Conservation (phyloP, 768 basidiomycete species). For the Tricholoma terreum region DNA sequence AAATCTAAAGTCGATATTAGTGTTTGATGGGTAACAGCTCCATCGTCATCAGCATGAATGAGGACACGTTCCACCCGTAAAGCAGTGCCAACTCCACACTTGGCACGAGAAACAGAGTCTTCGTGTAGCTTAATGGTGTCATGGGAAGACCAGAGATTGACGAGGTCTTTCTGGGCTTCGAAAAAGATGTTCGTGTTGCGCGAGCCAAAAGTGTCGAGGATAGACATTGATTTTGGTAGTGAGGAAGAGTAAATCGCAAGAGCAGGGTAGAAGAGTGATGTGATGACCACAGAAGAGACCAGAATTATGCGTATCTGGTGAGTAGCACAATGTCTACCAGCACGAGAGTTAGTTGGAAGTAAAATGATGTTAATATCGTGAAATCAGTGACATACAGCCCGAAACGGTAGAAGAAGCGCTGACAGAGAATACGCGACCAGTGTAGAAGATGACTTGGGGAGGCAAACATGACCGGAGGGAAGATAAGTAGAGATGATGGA, state of each 20-base stretch:
- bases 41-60: constrained; percentile 49
- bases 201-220: constrained; percentile 62
- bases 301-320: constrained; percentile 89
- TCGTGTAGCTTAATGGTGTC: constrained; percentile 60
- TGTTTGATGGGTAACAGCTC: constrained; percentile 58
- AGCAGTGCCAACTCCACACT: constrained; percentile 66
- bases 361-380: constrained; percentile 10
- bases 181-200: constrained; percentile 51
- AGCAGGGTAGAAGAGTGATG: constrained; percentile 88
- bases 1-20: constrained; percentile 63
- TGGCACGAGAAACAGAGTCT: constrained; percentile 68
- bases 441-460: constrained; percentile 27
- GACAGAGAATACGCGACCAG: constrained; percentile 39
- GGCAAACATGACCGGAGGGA: constrained; percentile 16
- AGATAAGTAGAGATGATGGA: not conserved
- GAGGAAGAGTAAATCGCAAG: constrained; percentile 80
- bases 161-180: constrained; percentile 59
- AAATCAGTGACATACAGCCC: constrained; percentile 57
- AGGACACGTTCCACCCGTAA: constrained; percentile 77
- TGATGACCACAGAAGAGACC: constrained; percentile 83
- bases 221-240: constrained; percentile 58
- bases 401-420: constrained; percentile 64
- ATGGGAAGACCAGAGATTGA: constrained; percentile 69
- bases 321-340: constrained; percentile 75
- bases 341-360: constrained; percentile 4